Evolutionary conservation across 2,329 filamentous ascomycete genomes (phyloP).

Genomic region (Aureobasidium sp.): DNA sequence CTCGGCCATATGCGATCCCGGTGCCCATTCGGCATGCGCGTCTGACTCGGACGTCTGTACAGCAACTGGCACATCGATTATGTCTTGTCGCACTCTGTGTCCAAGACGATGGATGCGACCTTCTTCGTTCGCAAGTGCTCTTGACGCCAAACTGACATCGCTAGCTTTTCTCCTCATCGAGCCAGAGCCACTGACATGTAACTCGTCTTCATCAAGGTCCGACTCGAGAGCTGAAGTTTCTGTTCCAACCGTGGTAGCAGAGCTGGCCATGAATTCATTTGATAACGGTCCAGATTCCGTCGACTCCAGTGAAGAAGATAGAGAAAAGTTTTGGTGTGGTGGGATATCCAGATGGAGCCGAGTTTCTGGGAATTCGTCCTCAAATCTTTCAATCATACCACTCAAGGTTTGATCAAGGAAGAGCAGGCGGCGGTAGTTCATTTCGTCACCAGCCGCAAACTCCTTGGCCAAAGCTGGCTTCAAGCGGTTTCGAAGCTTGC

Average conservation of each 20-base stretch:
- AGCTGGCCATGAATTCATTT: constrained; percentile 2
- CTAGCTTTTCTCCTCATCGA: constrained; percentile 48
- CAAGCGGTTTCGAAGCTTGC: constrained; percentile 76
- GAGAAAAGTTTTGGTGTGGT: neutral
- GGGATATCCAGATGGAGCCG: constrained; percentile 38
- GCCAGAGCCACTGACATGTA: constrained; percentile 21
- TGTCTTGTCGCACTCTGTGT: constrained; percentile 55
- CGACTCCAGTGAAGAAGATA: constrained; percentile 14
- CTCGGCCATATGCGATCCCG: constrained; percentile 23
- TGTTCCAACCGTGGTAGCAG: constrained; percentile 17
- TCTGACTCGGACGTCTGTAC: constrained; percentile 23
- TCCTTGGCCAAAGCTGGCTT: constrained; percentile 76
- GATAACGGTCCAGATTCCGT: constrained; percentile 3
- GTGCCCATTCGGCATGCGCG: constrained; percentile 15
- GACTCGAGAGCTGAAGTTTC: constrained; percentile 17
- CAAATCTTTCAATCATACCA: constrained; percentile 89
- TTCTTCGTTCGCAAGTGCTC: constrained; percentile 58
- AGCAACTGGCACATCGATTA: constrained; percentile 38
- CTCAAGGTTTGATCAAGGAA: constrained; percentile 85
- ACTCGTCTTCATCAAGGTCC: constrained; percentile 24
- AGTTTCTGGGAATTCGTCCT: constrained; percentile 91
- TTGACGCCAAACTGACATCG: constrained; percentile 58
- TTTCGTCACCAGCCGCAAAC: constrained; percentile 59
- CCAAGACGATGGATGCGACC: constrained; percentile 61
- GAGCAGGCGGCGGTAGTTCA: constrained; percentile 70